Evolutionary conservation across 805 yeast genomes (phyloP).

Genomic region (Candida berthetii): DNA sequence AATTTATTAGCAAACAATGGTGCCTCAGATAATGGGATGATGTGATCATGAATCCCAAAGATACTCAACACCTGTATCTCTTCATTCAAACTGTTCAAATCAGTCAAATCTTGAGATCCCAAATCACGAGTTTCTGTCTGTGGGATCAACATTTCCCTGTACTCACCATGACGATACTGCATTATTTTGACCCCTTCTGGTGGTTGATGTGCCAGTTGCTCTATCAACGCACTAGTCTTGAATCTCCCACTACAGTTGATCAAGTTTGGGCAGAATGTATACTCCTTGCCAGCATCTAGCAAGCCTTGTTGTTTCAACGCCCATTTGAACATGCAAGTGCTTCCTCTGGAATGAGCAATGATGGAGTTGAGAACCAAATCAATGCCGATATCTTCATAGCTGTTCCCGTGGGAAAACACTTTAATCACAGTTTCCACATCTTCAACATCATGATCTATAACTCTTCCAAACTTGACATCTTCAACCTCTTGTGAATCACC

Average conservation of each 20-base stretch:
- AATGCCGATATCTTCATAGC: conserved; percentile 24
- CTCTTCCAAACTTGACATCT: conserved; percentile 3
- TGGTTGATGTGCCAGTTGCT: conserved; percentile 24
- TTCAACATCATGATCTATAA: conserved; percentile 53
- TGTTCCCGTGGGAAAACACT: conserved; percentile 18
- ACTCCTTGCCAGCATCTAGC: conserved; percentile 24
- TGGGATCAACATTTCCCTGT: conserved; percentile 35
- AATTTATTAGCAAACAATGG: conserved; percentile 52
- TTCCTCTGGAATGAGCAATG: conserved; percentile 79
- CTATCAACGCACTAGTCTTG: conserved; percentile 39
- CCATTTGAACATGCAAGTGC: conserved; percentile 71
- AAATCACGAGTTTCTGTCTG: conserved; percentile 45
- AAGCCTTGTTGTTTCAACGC: conserved; percentile 39
- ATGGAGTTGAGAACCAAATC: conserved; percentile 47
- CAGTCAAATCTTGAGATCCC: conserved; percentile 38
- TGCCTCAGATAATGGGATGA: conserved; percentile 62
- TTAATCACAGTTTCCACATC: conserved; percentile 51
- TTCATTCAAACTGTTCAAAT: conserved; percentile 32
- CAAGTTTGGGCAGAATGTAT: conserved; percentile 53
- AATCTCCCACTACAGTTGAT: conserved; percentile 73
- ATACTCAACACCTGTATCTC: conserved; percentile 55
- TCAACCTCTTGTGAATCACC: conserved; percentile 51
- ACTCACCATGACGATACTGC: conserved; percentile 46
- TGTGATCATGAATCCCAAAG: conserved; percentile 63
- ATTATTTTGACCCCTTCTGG: conserved; percentile 31